Evolutionary conservation across 139 green algal genomes (phyloP), one percentile per base, ranked within the genome.

Genomic region (Astrephomene gubernaculifera): DNA sequence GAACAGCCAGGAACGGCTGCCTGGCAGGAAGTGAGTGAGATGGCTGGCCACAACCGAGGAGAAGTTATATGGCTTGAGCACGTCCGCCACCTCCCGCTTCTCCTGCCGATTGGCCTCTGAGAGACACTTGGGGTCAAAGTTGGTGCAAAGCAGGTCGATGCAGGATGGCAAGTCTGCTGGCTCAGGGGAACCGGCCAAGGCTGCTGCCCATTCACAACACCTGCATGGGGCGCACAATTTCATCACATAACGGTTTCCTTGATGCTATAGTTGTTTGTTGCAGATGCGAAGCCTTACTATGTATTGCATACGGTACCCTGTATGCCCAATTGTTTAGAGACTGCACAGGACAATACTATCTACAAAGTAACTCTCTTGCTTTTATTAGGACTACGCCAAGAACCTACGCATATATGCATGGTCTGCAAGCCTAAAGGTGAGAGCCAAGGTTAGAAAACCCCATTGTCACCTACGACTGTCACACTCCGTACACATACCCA

Each of bases 201-300:
- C n/a, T n/a, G n/a, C n/a, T n/a, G 61, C 61, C 61, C 61, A 69
- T 41, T 69, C 61, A n/a, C 61, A n/a, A n/a, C 61, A 69, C n/a
- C 61, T 9, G 17, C 14, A 17, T 17, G 17, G 49, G 17, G 49
- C 49, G 17, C n/a, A n/a, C n/a, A n/a, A n/a, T n/a, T n/a, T n/a
- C n/a, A n/a, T n/a, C n/a, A n/a, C n/a, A n/a, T 39, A n/a, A n/a
- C 22, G 49, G n/a, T n/a, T n/a, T n/a, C n/a, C n/a, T n/a, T n/a
- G n/a, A n/a, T n/a, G n/a, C n/a, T n/a, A n/a, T n/a, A n/a, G n/a
- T n/a, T n/a, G n/a, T n/a, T n/a, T n/a, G n/a, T n/a, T n/a, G n/a
- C n/a, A n/a, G n/a, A n/a, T n/a, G n/a, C n/a, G n/a, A n/a, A n/a
- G n/a, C n/a, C n/a, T n/a, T n/a, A n/a, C n/a, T n/a, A n/a, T n/a